Conservation (phyloP, 768 basidiomycete genomes). For the Termitomyces sp. region DNA sequence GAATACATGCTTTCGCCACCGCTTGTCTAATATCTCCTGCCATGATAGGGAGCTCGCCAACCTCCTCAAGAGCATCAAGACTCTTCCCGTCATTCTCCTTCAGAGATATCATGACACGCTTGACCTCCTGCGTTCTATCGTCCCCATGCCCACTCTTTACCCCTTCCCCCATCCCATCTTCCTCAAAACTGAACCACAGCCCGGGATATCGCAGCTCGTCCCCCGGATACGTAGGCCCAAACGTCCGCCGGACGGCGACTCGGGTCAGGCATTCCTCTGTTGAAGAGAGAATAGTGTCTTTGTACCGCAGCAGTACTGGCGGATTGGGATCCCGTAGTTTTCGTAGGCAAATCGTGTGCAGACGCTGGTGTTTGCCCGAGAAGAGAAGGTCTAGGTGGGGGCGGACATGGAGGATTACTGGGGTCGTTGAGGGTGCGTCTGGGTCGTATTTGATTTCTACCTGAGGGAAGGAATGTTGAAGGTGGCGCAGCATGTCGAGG, state of each 20-base stretch:
- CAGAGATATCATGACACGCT: constrained; percentile 69
- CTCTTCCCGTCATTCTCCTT: constrained; percentile 53
- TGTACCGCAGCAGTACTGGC: constrained; percentile 66
- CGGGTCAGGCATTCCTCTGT: constrained; percentile 57
- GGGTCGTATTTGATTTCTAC: constrained; percentile 83
- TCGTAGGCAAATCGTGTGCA: constrained; percentile 74
- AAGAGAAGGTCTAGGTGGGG: constrained; percentile 87
- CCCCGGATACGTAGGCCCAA: constrained; percentile 79
- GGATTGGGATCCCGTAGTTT: constrained; percentile 65
- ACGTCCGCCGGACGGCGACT: constrained; percentile 64
- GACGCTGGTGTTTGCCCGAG: constrained; percentile 72
- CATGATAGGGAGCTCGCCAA: constrained; percentile 63
- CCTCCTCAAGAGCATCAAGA: constrained; percentile 72
- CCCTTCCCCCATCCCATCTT: constrained; percentile 58
- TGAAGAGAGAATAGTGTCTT: constrained; percentile 59
- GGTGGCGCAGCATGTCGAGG: constrained; percentile 61
- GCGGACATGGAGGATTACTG: constrained; percentile 72
- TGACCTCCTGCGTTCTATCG: constrained; percentile 73
- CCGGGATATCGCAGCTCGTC: constrained; percentile 81
- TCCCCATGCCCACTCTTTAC: constrained; percentile 50
- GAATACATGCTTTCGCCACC: constrained; percentile 55
- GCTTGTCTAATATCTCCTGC: constrained; percentile 66
- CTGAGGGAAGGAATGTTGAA: constrained; percentile 71
- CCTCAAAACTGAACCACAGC: constrained; percentile 81
- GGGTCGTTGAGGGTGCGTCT: constrained; percentile 64